Percentiles rank a stretch among this genome's conserved stretches.
These are phyloP conservation scores for Moesziomyces parantarcticus DNA, from an alignment of 1,284 basidiomycete genomes.

Conservation along the genomic window DNA sequence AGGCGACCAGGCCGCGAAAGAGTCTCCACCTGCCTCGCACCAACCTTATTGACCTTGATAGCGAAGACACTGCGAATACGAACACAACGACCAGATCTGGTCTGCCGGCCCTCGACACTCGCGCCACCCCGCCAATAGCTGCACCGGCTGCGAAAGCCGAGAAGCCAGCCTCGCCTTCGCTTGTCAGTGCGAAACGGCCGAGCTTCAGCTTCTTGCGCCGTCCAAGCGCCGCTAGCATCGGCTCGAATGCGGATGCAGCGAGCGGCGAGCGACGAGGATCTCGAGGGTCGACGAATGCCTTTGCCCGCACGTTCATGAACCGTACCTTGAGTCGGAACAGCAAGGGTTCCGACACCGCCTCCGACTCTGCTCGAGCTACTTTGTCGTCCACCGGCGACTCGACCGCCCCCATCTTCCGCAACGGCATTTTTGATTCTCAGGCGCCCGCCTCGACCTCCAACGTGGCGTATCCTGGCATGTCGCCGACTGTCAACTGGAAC, in stretches of 20 bases:
- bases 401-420: constrained; percentile 15
- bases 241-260: constrained; percentile 12
- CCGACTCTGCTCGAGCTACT: neutral
- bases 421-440: constrained; percentile 27
- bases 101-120: neutral
- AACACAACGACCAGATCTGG: constrained; percentile 4
- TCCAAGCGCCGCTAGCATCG: constrained; percentile 26
- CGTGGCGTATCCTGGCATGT: constrained; percentile 32
- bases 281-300: neutral
- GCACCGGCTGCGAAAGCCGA: constrained; percentile 7
- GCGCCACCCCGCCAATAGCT: constrained; percentile 18
- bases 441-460: neutral
- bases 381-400: constrained; percentile 9
- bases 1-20: constrained; percentile 34
- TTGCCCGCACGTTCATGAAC: constrained; percentile 37
- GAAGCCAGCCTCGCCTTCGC: constrained; percentile 26
- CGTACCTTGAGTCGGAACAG: constrained; percentile 35
- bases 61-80: constrained; percentile 5
- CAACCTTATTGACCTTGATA: constrained; percentile 23
- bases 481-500: constrained; percentile 39
- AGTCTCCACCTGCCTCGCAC: constrained; percentile 30
- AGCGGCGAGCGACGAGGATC: constrained; percentile 28
- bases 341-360: constrained; percentile 13
- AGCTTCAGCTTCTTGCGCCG: constrained; percentile 45
- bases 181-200: constrained; percentile 14